Base-by-base conservation (phyloP, 176 grass and related monocot species). In the Poa annua region DNA sequence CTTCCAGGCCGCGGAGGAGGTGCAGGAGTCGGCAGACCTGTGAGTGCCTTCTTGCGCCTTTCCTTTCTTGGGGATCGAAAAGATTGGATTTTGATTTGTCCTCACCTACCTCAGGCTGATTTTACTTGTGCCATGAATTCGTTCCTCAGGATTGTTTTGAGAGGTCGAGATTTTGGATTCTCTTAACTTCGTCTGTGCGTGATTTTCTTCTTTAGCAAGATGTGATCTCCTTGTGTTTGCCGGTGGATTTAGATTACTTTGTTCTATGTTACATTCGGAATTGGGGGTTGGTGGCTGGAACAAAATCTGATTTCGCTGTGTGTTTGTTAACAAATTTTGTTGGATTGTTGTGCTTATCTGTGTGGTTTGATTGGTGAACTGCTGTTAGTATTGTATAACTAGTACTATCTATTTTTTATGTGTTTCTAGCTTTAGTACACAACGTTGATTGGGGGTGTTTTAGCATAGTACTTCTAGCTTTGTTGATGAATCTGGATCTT, bases 11-110 rank as follows among this genome's bases (percentile, higher is more conserved):
- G 95, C 92, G 34, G 95, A 97, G 85, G 95, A 91, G 77, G 92
- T 97, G 53, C 95, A 97, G 82, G 86, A 97, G 79, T 94, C 95
- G 6, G 78, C 95, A 17, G 92, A 97, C 52, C 48, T 85, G 95
- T 97, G 68, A 90, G 92, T 78, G 36, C 44, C 64, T 85, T 76
- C 35, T 48, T 61, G 35, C n/a, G 26, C 17, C 17, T 75, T 69
- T 73, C 26, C 44, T 55, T 74, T 86, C 63, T 44, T 26, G 22
- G 25, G 26, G 50, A 32, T 19, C 32, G 11, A 32, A 39, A 76
- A 80, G 11, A 66, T 73, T 60, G 5, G 21, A 15, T 79, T 84
- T 75, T 76, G 22, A 36, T 80, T 15, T 15, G 50, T 84, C 1
- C 55, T 16, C 74, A 19, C 14, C 13, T 34, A 14, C 14, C 13